phyloP scores from a whole-genome alignment of 1,139 yeast species.

The Debaryomyces nepalensis region DNA sequence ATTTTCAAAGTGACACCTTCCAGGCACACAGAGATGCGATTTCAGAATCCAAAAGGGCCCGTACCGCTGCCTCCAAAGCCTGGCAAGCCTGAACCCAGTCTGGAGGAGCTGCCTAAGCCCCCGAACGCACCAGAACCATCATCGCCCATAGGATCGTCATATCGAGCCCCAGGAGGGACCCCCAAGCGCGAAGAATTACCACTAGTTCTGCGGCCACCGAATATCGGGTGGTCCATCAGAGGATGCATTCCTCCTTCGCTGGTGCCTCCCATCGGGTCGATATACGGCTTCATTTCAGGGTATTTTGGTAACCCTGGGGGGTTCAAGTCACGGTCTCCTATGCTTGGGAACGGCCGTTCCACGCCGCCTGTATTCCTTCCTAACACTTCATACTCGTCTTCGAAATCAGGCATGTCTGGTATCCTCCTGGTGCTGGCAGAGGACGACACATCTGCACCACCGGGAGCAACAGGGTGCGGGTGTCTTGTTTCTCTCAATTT shows the following conservation, averaged over 20 bases:
- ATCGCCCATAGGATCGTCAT: slow-evolving; percentile 56
- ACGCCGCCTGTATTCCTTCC: slow-evolving; percentile 15
- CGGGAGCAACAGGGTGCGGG: too few relatives aligned
- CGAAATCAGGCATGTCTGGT: slow-evolving; percentile 58
- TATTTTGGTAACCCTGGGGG: slow-evolving; percentile 52
- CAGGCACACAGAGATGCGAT: slow-evolving; percentile 16
- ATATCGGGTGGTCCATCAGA: slow-evolving; percentile 53
- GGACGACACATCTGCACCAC: background rate
- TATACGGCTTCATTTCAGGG: slow-evolving; percentile 46
- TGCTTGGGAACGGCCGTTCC: slow-evolving; percentile 30
- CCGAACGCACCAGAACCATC: slow-evolving; percentile 45
- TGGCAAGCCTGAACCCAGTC: slow-evolving; percentile 58
- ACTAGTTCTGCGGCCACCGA: slow-evolving; percentile 27
- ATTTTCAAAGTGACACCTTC: too few relatives aligned
- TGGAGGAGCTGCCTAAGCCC: too few relatives aligned
- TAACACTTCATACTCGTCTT: slow-evolving; percentile 56
- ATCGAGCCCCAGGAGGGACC: slow-evolving; percentile 57
- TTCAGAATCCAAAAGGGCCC: slow-evolving; percentile 16
- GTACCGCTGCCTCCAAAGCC: slow-evolving; percentile 24
- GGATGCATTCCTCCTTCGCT: slow-evolving; percentile 60
- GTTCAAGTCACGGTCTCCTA: slow-evolving; percentile 56
- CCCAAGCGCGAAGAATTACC: slow-evolving; percentile 34
- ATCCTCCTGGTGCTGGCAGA: slow-evolving; percentile 8
- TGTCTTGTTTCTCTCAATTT: background rate
- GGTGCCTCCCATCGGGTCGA: slow-evolving; percentile 32